These are phyloP conservation scores for Lentithecium fluviatile DNA, from an alignment of 495 filamentous ascomycete species.

Conservation along the genomic window DNA sequence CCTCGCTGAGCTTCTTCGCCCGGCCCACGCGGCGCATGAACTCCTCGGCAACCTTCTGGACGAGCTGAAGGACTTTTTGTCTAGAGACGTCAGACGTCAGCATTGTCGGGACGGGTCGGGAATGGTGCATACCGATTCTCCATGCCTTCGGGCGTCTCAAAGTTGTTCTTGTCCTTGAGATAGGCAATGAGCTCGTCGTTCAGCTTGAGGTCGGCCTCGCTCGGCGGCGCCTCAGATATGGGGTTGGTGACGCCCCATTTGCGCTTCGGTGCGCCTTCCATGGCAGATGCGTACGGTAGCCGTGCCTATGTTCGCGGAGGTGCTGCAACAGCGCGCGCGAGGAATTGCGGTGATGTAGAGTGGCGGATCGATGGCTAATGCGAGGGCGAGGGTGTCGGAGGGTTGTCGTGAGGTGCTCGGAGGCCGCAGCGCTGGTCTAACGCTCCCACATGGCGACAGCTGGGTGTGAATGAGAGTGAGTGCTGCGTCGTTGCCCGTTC, in stretches of 20 bases:
- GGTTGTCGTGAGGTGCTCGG: no score
- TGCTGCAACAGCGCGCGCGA: neutral
- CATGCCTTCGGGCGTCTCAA: conserved; percentile 77
- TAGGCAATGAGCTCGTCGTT: conserved; percentile 79
- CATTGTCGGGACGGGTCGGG: neutral
- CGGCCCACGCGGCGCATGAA: conserved; percentile 79
- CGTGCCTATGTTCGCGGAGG: neutral
- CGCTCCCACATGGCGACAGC: conserved; percentile 1
- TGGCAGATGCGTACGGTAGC: conserved; percentile 1
- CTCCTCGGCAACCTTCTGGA: conserved; percentile 76
- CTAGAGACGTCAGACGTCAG: conserved; percentile 20
- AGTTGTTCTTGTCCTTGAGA: conserved; percentile 83
- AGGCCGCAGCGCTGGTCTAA: neutral
- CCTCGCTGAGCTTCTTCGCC: conserved; percentile 72
- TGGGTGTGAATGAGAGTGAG: neutral
- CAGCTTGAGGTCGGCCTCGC: conserved; percentile 66
- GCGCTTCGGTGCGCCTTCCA: conserved; percentile 25
- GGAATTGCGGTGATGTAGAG: neutral
- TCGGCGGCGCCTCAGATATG: conserved; percentile 74
- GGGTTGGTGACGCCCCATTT: conserved; percentile 79
- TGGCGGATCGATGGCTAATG: no score
- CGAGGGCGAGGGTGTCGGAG: no score
- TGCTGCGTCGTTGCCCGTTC: neutral
- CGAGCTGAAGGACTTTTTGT: conserved; percentile 57
- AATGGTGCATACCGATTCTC: conserved; percentile 61